Percentiles rank a stretch among this genome's conserved stretches.
phyloP scores from a whole-genome alignment of 1,284 basidiomycete species.

The Leccinum subrobustum region DNA sequence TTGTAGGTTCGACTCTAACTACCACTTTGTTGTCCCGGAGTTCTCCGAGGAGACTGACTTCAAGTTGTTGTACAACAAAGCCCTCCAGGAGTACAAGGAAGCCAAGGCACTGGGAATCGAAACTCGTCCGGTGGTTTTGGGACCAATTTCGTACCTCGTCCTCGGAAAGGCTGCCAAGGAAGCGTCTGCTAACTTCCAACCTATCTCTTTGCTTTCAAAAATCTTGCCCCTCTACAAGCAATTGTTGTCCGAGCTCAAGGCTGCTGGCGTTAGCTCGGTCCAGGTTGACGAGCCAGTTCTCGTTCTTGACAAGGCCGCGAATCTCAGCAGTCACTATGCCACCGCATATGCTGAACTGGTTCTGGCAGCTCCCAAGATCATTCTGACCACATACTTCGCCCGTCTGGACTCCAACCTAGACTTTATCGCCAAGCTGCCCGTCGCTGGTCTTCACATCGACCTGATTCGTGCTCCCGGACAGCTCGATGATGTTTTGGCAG shows the following conservation, averaged over 20 bases:
- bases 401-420: conserved; percentile 92
- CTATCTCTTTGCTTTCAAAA: conserved; percentile 87
- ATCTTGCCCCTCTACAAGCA: conserved; percentile 93
- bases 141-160: conserved; percentile 93
- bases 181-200: conserved; percentile 84
- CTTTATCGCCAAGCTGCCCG: conserved; percentile 90
- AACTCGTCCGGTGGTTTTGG: conserved; percentile 95
- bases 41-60: conserved; percentile 91
- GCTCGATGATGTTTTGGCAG: conserved; percentile 81
- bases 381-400: conserved; percentile 95
- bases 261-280: conserved; percentile 90
- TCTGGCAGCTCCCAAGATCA: conserved; percentile 86
- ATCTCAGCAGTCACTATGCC: conserved; percentile 81
- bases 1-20: conserved; percentile 97
- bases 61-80: conserved; percentile 96
- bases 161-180: conserved; percentile 93
- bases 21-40: conserved; percentile 99
- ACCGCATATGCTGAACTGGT: conserved; percentile 82
- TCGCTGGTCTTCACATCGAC: conserved; percentile 96
- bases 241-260: conserved; percentile 89
- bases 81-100: conserved; percentile 93
- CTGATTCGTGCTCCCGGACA: conserved; percentile 92
- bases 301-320: conserved; percentile 85
- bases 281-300: conserved; percentile 98
- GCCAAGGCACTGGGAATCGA: conserved; percentile 88